phyloP scores from a whole-genome alignment of 176 grass and related monocot species.

The Eleusine coracana region DNA sequence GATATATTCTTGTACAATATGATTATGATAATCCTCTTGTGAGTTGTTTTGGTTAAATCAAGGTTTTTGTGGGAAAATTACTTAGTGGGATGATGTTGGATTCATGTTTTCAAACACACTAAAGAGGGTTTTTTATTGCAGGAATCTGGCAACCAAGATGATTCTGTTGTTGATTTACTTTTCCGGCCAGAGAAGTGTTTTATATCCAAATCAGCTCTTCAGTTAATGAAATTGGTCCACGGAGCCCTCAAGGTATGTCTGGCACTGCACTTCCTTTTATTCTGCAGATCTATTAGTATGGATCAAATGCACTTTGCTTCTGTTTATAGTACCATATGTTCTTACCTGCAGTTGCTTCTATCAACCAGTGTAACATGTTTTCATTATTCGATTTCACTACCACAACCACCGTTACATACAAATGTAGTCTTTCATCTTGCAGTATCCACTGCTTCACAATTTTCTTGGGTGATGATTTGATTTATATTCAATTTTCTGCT shows the following conservation, averaged over 20 bases:
- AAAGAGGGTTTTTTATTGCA: slow-evolving; percentile 43
- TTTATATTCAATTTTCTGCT: slow-evolving; percentile 62
- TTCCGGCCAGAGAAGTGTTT: slow-evolving; percentile 79
- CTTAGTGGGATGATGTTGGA: slow-evolving; percentile 19
- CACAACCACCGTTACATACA: slow-evolving; percentile 29
- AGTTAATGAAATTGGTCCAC: slow-evolving; percentile 82
- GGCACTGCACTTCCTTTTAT: slow-evolving; percentile 29
- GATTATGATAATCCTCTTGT: slow-evolving; percentile 65
- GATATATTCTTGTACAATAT: slow-evolving; percentile 73
- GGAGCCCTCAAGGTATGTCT: slow-evolving; percentile 82
- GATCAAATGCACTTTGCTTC: not conserved
- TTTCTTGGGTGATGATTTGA: slow-evolving; percentile 36
- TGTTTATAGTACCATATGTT: not conserved
- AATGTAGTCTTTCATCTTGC: slow-evolving; percentile 9
- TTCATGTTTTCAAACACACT: slow-evolving; percentile 35
- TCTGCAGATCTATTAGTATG: not conserved
- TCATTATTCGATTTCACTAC: not conserved
- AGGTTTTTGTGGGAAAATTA: slow-evolving; percentile 27
- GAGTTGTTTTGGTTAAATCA: slow-evolving; percentile 50
- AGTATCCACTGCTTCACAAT: not conserved
- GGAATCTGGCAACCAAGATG: slow-evolving; percentile 46
- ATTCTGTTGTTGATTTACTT: slow-evolving; percentile 83
- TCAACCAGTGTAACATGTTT: slow-evolving; percentile 8
- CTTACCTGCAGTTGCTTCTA: slow-evolving; percentile 8
- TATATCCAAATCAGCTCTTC: slow-evolving; percentile 76